These are phyloP conservation scores for Plasmodium malariae DNA, from an alignment of 169 alveolate species.

Conservation along the genomic window DNA sequence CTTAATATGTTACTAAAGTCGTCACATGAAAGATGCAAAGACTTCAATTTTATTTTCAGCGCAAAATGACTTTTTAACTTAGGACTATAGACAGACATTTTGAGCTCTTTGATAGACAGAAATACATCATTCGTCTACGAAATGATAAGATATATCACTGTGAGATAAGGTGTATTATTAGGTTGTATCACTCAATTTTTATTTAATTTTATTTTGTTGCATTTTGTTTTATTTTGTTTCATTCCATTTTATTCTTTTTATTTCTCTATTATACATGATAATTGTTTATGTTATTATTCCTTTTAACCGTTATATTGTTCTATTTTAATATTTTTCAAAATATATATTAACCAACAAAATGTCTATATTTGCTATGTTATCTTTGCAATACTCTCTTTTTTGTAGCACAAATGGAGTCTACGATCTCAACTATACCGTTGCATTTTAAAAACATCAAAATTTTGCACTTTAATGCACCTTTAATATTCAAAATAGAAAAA, in stretches of 20 bases:
- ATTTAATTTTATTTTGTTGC: too few species aligned
- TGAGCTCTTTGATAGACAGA: background rate
- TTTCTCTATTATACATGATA: too few species aligned
- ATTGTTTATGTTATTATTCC: background rate
- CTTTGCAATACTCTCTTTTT: background rate
- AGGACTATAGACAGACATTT: conserved; percentile 13
- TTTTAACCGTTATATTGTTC: background rate
- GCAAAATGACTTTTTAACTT: conserved; percentile 49
- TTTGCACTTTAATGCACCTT: conserved; percentile 67
- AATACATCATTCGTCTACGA: background rate
- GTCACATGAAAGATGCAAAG: conserved; percentile 30
- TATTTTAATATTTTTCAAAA: background rate
- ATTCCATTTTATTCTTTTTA: background rate
- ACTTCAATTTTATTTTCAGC: conserved; percentile 45
- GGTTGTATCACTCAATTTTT: too few species aligned
- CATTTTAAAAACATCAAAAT: background rate
- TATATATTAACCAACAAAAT: too few species aligned
- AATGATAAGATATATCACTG: too few species aligned
- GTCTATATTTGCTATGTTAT: too few species aligned
- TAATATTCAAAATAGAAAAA: background rate
- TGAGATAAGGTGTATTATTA: too few species aligned
- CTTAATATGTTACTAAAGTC: conserved; percentile 2
- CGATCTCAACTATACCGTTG: background rate
- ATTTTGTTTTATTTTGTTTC: too few species aligned
- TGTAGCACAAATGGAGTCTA: background rate